A percentile compares a stretch with the other conserved stretches of the same genome.
Conservation (phyloP, 768 basidiomycete genomes). For the Termitomyces sp. region DNA sequence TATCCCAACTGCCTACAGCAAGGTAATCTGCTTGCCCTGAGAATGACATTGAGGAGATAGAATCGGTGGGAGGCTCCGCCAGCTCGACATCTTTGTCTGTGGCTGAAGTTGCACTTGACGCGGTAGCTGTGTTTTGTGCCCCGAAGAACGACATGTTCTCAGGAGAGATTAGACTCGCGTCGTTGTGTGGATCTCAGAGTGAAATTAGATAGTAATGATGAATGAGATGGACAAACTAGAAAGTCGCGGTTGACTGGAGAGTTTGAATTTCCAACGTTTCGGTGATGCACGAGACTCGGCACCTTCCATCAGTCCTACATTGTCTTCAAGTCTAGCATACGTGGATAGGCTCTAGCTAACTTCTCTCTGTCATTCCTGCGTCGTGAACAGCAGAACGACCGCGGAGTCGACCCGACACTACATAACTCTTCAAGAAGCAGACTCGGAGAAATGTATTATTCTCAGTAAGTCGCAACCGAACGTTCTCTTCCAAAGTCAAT, state of each 20-base stretch:
- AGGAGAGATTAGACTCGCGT: background rate
- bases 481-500: background rate
- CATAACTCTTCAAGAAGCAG: background rate
- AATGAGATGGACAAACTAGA: background rate
- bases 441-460: background rate
- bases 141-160: conserved; percentile 14
- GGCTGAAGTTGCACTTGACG: conserved; percentile 6
- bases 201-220: background rate
- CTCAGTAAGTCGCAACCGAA: background rate
- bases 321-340: background rate
- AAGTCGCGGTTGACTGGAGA: conserved; percentile 1
- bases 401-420: background rate
- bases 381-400: background rate
- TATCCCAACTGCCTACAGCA: conserved; percentile 93
- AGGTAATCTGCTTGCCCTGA: conserved; percentile 84
- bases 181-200: background rate
- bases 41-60: conserved; percentile 81
- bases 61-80: conserved; percentile 76
- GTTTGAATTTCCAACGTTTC: background rate
- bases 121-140: conserved; percentile 8
- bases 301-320: background rate
- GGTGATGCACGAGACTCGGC: background rate
- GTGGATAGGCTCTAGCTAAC: background rate
- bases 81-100: conserved; percentile 62
- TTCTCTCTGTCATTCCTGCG: background rate